Percentiles rank a stretch among this genome's conserved stretches.
Evolutionary conservation across 1,284 basidiomycete species (phyloP).

Genomic region (Violaceomyces palustris): DNA sequence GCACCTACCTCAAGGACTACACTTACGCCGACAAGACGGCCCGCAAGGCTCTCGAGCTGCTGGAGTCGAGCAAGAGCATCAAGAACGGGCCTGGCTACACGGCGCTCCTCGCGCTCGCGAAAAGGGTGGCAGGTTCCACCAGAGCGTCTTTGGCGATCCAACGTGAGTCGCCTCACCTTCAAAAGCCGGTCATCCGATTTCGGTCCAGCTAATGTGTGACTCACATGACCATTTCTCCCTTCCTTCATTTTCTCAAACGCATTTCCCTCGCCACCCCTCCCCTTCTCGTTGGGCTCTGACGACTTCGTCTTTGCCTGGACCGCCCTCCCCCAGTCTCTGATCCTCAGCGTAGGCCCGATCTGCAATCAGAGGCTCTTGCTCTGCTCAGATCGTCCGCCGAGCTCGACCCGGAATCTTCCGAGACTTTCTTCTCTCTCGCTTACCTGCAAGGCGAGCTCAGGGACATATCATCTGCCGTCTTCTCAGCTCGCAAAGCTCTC

Average conservation of each 20-base stretch:
- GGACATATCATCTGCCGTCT: conserved; percentile 66
- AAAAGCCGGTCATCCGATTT: too few species aligned
- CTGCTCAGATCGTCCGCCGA: conserved; percentile 61
- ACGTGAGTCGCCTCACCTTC: too few species aligned
- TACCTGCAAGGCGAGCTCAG: conserved; percentile 62
- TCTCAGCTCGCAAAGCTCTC: conserved; percentile 66
- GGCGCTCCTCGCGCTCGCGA: conserved; percentile 18
- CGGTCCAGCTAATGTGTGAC: too few species aligned
- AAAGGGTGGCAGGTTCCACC: conserved; percentile 30
- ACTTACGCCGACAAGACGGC: conserved; percentile 29
- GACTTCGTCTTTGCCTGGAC: too few species aligned
- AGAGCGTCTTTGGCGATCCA: conserved; percentile 24
- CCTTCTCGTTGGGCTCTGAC: too few species aligned
- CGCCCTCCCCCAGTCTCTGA: conserved; percentile 6
- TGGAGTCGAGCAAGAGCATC: conserved; percentile 17
- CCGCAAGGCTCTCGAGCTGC: conserved; percentile 23
- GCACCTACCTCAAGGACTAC: conserved; percentile 26
- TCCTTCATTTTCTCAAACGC: too few species aligned
- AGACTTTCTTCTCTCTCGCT: conserved; percentile 60
- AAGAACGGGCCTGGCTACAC: conserved; percentile 1
- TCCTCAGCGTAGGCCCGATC: conserved; percentile 60
- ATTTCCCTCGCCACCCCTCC: too few species aligned
- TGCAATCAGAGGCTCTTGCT: conserved; percentile 61
- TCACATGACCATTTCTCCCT: too few species aligned
- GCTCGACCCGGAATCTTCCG: conserved; percentile 61